Evolutionary conservation across 352 stramenopile genomes (phyloP).

Genomic region (Peronosclerospora sorghi): DNA sequence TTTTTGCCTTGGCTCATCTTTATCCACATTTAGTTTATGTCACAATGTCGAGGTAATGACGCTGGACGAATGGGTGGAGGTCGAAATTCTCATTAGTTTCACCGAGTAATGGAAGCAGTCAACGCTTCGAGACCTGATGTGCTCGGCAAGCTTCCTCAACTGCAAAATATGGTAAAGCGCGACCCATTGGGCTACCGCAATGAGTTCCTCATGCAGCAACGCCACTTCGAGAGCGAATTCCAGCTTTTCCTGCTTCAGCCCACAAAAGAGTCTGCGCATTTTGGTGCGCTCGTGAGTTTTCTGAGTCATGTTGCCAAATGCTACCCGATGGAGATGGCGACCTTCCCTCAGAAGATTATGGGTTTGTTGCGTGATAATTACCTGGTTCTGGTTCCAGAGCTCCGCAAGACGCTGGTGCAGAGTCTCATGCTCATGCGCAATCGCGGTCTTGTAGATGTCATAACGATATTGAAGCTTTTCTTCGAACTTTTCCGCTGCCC

Average conservation of each 20-base stretch:
- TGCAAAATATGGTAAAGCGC: conserved; percentile 99
- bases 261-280: conserved; percentile 84
- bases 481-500: conserved; percentile 94
- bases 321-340: conserved; percentile 76
- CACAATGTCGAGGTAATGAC: conserved; percentile 5
- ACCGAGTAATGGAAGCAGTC: conserved; percentile 62
- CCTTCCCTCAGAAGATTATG: conserved; percentile 89
- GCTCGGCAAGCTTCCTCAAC: conserved; percentile 88
- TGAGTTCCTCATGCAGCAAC: conserved; percentile 96
- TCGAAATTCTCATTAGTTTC: neutral
- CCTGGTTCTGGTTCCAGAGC: conserved; percentile 83
- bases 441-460: conserved; percentile 85
- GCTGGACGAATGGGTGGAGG: conserved; percentile 18
- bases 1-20: conserved; percentile 1
- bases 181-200: conserved; percentile 92
- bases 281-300: conserved; percentile 96
- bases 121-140: conserved; percentile 76
- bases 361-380: conserved; percentile 86
- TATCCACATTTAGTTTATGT: neutral
- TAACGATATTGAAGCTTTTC: conserved; percentile 92
- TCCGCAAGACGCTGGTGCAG: conserved; percentile 91
- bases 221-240: conserved; percentile 93
- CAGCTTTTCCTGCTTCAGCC: conserved; percentile 92
- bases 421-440: conserved; percentile 95
- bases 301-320: conserved; percentile 88